phyloP scores from a whole-genome alignment of 169 alveolate genomes.

The Cryptosporidium felis region DNA sequence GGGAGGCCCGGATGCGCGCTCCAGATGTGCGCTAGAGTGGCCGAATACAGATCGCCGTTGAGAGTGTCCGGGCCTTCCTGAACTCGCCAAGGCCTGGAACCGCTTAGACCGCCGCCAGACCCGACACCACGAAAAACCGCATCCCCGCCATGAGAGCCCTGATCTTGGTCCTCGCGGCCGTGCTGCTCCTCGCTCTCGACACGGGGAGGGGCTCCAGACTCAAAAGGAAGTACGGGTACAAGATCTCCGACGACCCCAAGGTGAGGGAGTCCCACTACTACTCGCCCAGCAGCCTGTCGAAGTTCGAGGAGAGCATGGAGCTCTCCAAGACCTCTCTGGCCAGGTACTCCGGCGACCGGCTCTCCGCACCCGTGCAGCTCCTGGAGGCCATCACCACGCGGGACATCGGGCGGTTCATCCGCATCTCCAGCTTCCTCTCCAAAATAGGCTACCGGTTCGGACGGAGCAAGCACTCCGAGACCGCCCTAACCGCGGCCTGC shows the following conservation, averaged over 20 bases:
- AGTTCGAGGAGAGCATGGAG: not conserved
- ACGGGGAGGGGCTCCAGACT: too few species aligned
- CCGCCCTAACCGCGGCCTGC: slow-evolving; percentile 64
- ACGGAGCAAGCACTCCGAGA: slow-evolving; percentile 47
- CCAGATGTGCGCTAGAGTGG: too few species aligned
- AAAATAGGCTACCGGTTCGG: slow-evolving; percentile 57
- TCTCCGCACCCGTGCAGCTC: slow-evolving; percentile 62
- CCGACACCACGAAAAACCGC: too few species aligned
- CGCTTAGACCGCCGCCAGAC: too few species aligned
- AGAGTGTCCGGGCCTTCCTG: too few species aligned
- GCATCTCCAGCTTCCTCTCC: slow-evolving; percentile 32
- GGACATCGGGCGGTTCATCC: slow-evolving; percentile 45
- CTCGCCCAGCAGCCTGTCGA: not conserved
- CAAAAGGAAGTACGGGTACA: slow-evolving; percentile 35
- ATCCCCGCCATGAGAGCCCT: too few species aligned
- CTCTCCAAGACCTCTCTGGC: not conserved
- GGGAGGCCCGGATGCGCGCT: too few species aligned
- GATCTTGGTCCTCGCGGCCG: too few species aligned
- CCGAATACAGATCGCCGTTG: too few species aligned
- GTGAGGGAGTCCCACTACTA: not conserved
- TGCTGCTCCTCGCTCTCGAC: too few species aligned
- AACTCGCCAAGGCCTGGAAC: too few species aligned
- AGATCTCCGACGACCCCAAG: not conserved
- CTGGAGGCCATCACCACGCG: slow-evolving; percentile 39
- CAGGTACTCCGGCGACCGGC: slow-evolving; percentile 34